These are phyloP conservation scores for Ceratobasidium papillatum DNA, from an alignment of 1,284 basidiomycete genomes.

Conservation along the genomic window DNA sequence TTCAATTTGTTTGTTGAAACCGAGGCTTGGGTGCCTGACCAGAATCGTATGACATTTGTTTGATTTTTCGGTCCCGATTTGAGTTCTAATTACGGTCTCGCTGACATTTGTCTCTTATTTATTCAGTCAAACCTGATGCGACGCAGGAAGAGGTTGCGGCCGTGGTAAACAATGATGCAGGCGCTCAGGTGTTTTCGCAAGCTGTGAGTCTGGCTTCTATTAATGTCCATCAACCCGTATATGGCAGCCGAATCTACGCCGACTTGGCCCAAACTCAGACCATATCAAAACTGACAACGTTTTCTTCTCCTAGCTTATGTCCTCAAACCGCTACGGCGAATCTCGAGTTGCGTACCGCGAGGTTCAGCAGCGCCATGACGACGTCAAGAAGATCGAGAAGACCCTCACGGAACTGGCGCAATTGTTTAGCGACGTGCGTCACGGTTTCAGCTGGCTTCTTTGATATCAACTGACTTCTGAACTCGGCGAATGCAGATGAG, in stretches of 20 bases:
- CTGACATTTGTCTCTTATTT: neutral
- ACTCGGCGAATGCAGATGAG: constrained; percentile 65
- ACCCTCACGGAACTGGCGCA: constrained; percentile 89
- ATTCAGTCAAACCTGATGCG: constrained; percentile 86
- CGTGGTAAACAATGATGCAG: constrained; percentile 80
- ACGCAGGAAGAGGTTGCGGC: constrained; percentile 82
- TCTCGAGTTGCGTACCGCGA: constrained; percentile 86
- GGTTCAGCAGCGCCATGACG: constrained; percentile 90
- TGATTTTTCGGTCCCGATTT: neutral
- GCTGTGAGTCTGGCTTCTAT: constrained; percentile 64
- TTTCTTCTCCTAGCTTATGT: constrained; percentile 67
- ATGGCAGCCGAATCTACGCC: neutral
- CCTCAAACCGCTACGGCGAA: constrained; percentile 84
- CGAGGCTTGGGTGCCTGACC: neutral
- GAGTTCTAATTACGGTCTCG: neutral
- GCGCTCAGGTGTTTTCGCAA: constrained; percentile 84
- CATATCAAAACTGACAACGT: neutral
- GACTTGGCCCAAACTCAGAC: neutral
- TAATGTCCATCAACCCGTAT: neutral
- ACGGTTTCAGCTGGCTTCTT: constrained; percentile 12
- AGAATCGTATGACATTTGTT: neutral
- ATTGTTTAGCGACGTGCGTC: constrained; percentile 81
- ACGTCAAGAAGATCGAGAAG: constrained; percentile 86
- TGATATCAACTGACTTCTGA: neutral
- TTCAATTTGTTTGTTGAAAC: neutral